Conservation (phyloP, 331 rosid species). For the Quercus phellos region DNA sequence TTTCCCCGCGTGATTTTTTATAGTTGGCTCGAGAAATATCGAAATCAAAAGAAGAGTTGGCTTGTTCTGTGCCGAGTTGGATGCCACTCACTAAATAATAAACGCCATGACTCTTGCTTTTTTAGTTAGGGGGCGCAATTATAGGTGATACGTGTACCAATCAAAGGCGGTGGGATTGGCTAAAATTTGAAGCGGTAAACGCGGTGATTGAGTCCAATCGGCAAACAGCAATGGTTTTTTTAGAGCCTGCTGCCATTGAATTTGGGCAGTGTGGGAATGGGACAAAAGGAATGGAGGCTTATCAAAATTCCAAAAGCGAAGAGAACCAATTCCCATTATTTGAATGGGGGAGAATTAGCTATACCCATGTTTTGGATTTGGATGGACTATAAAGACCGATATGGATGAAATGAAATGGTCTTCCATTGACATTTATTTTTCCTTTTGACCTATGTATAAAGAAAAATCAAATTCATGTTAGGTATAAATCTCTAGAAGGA, state of each 20-base stretch:
- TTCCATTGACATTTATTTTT: too few relatives aligned
- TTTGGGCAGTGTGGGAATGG: neutral
- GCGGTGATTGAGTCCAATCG: constrained; percentile 28
- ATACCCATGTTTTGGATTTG: too few relatives aligned
- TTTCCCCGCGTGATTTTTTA: constrained; percentile 10
- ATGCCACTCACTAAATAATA: neutral
- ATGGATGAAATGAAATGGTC: too few relatives aligned
- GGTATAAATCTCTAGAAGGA: too few relatives aligned
- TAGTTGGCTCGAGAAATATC: constrained; percentile 8
- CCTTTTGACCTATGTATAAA: too few relatives aligned
- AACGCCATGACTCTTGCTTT: neutral
- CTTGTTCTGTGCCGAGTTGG: constrained; percentile 19
- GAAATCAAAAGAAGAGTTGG: too few relatives aligned
- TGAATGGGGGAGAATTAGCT: neutral
- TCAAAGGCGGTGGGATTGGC: neutral
- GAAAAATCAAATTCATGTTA: too few relatives aligned
- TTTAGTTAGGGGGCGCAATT: neutral
- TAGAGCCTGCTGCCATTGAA: constrained; percentile 5
- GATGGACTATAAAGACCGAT: too few relatives aligned
- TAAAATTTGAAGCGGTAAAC: constrained; percentile 21
- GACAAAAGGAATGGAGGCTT: neutral
- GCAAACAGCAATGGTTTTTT: too few relatives aligned
- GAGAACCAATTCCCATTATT: neutral
- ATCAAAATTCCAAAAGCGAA: neutral
- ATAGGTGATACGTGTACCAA: neutral